phyloP scores from a whole-genome alignment of 257 asterid species.

The Pogostemon cablin region DNA sequence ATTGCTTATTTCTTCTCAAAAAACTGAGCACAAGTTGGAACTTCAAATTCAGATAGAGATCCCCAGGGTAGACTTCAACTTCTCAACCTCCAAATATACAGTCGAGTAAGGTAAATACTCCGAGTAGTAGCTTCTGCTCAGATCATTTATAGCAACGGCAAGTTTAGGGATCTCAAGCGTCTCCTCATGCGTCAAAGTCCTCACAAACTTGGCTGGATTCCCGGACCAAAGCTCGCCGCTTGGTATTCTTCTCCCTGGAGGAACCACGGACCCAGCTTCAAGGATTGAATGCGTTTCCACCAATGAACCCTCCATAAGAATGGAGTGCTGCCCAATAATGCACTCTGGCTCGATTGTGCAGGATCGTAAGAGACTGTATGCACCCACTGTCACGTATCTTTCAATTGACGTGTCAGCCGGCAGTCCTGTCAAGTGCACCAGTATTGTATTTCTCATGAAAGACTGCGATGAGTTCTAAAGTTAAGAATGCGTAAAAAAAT shows the following conservation, averaged over 20 bases:
- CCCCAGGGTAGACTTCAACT: conserved; percentile 77
- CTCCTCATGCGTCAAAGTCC: conserved; percentile 86
- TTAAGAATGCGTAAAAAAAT: too few relatives aligned
- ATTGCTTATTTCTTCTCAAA: too few relatives aligned
- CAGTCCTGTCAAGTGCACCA: conserved; percentile 52
- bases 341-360: conserved; percentile 96
- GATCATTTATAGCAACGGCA: conserved; percentile 82
- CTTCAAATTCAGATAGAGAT: conserved; percentile 56
- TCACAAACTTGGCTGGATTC: conserved; percentile 89
- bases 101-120: conserved; percentile 94
- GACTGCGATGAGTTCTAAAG: too few relatives aligned
- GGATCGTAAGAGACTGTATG: conserved; percentile 80
- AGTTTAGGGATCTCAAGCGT: conserved; percentile 86
- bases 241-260: conserved; percentile 96
- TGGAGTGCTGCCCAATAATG: conserved; percentile 91
- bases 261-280: conserved; percentile 93
- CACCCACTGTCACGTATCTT: conserved; percentile 87
- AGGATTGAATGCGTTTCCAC: conserved; percentile 91
- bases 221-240: conserved; percentile 97
- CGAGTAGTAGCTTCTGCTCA: conserved; percentile 64
- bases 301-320: conserved; percentile 94
- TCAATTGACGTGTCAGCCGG: conserved; percentile 90
- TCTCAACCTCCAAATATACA: conserved; percentile 92
- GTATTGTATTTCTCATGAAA: too few relatives aligned
- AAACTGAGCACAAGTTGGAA: too few relatives aligned